Conservation (phyloP, 768 basidiomycete genomes). For the Astraeus odoratus region DNA sequence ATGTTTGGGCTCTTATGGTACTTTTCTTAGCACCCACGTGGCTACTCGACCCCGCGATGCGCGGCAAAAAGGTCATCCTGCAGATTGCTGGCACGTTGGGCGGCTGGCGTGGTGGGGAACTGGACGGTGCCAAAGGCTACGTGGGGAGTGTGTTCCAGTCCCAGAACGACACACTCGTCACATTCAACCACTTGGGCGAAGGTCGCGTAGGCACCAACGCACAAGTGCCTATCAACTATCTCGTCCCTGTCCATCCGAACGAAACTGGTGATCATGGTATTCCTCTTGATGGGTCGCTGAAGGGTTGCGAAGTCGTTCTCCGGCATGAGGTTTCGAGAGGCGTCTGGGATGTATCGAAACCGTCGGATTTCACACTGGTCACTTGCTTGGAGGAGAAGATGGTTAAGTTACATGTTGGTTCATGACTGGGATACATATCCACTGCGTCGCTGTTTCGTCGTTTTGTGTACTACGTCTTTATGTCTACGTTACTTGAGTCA, state of each 20-base stretch:
- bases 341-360: slow-evolving; percentile 19
- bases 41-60: slow-evolving; percentile 23
- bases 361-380: slow-evolving; percentile 5
- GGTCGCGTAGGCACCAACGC: slow-evolving; percentile 27
- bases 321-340: slow-evolving; percentile 29
- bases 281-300: slow-evolving; percentile 37
- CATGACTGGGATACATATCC: slow-evolving; percentile 12
- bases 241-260: slow-evolving; percentile 34
- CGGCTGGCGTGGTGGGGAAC: slow-evolving; percentile 23
- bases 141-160: slow-evolving; percentile 21
- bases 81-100: slow-evolving; percentile 21
- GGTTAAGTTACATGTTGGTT: slow-evolving; percentile 19
- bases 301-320: slow-evolving; percentile 40
- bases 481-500: not conserved
- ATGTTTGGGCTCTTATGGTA: slow-evolving; percentile 17
- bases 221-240: slow-evolving; percentile 35
- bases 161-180: slow-evolving; percentile 20
- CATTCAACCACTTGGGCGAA: slow-evolving; percentile 24
- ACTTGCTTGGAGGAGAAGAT: slow-evolving; percentile 15
- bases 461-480: not conserved
- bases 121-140: slow-evolving; percentile 22
- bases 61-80: slow-evolving; percentile 23
- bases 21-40: slow-evolving; percentile 19
- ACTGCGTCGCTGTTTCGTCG: no score
- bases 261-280: slow-evolving; percentile 42